A percentile compares a stretch with the other conserved stretches of the same genome.
Evolutionary conservation across 306 rosid species (phyloP).

Genomic region (Abrus precatorius): DNA sequence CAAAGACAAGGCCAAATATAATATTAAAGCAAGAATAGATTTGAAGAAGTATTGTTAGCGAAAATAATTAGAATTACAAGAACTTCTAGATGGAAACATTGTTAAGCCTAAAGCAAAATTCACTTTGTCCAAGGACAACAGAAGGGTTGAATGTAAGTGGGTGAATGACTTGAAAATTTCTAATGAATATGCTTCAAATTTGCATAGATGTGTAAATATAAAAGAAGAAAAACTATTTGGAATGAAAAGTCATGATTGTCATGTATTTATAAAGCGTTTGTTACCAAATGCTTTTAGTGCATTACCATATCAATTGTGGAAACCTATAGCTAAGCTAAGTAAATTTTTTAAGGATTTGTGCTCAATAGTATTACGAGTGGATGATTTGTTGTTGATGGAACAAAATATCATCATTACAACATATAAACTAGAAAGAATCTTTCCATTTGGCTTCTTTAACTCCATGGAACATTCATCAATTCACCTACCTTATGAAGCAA

Average conservation of each 20-base stretch:
- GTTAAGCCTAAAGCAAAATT: too few species aligned
- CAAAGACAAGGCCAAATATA: too few species aligned
- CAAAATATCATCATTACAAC: too few species aligned
- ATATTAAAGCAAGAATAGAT: too few species aligned
- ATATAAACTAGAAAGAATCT: background rate
- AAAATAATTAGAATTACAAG: too few species aligned
- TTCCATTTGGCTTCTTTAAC: background rate
- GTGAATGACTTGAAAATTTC: background rate
- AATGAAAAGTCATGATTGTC: background rate
- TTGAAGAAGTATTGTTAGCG: too few species aligned
- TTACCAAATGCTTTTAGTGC: background rate
- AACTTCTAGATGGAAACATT: too few species aligned
- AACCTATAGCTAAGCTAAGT: background rate
- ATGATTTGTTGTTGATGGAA: background rate
- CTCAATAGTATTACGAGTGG: slow-evolving; percentile 3
- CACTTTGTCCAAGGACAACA: too few species aligned
- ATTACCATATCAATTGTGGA: background rate
- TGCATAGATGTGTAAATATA: background rate
- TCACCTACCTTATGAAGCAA: too few species aligned
- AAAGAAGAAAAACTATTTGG: background rate
- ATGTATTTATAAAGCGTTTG: background rate
- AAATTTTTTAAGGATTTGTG: background rate
- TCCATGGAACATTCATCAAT: too few species aligned
- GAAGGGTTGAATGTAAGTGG: too few species aligned
- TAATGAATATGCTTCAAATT: background rate